These are phyloP conservation scores for Leucaena leucocephala DNA, from an alignment of 306 rosid genomes.

Conservation along the genomic window DNA sequence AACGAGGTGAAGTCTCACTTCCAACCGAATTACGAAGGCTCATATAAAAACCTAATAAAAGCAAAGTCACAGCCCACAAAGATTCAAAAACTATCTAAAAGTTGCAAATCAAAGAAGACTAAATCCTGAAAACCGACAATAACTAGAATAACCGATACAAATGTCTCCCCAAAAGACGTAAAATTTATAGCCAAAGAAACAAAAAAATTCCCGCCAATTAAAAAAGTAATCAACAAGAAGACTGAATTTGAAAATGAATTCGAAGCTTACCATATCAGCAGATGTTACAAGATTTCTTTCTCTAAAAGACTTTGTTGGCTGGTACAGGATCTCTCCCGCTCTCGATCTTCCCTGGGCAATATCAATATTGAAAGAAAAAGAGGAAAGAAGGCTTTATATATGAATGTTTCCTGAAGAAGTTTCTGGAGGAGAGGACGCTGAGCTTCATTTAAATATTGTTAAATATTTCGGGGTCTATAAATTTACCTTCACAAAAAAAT, in stretches of 20 bases:
- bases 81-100: neutral
- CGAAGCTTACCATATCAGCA: conserved; percentile 37
- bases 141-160: neutral
- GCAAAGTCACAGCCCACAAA: neutral
- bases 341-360: neutral
- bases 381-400: neutral
- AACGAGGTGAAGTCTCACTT: neutral
- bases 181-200: neutral
- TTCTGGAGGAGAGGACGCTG: conserved; percentile 78
- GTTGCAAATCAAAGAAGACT: neutral
- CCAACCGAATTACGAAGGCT: neutral
- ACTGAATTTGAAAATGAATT: neutral
- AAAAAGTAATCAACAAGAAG: neutral
- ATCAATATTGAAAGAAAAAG: rapidly evolving
- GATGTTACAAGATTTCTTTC: neutral
- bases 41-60: neutral
- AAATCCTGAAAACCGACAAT: neutral
- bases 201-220: neutral
- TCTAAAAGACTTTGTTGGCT: neutral
- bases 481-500: neutral
- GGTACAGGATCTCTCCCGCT: neutral
- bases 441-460: conserved; percentile 40
- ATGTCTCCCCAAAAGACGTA: neutral
- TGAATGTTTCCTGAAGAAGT: conserved; percentile 36
- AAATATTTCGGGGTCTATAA: neutral